phyloP scores from a whole-genome alignment of 306 rosid genomes.

The Astragalus glycyphyllos region DNA sequence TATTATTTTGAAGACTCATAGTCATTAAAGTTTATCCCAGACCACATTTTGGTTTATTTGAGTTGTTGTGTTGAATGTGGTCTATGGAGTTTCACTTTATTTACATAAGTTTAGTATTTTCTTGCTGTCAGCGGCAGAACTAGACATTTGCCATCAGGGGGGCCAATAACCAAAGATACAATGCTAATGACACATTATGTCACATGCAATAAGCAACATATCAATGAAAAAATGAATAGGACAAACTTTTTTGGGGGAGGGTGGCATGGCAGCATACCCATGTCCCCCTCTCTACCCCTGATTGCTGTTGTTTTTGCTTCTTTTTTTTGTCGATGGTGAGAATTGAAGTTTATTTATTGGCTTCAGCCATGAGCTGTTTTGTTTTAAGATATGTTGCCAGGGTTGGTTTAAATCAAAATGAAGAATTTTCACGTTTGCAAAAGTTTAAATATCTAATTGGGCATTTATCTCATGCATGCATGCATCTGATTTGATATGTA shows the following conservation, averaged over 20 bases:
- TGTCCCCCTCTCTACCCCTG: no score
- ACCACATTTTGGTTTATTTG: background rate
- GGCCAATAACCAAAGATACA: no score
- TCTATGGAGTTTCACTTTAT: background rate
- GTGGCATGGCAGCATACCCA: no score
- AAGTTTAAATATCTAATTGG: background rate
- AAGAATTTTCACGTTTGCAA: background rate
- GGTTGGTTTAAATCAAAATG: conserved; percentile 14
- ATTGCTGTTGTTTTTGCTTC: background rate
- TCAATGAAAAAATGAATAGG: no score
- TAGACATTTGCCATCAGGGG: no score
- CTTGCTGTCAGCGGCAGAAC: background rate
- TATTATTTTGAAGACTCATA: background rate
- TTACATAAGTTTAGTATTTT: background rate
- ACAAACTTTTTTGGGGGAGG: no score
- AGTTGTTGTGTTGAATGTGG: background rate
- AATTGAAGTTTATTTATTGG: conserved; percentile 5
- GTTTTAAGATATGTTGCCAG: background rate
- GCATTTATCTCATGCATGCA: background rate
- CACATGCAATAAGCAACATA: no score
- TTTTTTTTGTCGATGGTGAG: background rate
- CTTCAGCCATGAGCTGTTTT: background rate
- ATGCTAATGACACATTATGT: no score
- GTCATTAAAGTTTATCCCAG: background rate
- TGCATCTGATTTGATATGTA: background rate